Evolutionary conservation across 805 yeast species (phyloP).

Genomic region (Nakazawaea ernobii): DNA sequence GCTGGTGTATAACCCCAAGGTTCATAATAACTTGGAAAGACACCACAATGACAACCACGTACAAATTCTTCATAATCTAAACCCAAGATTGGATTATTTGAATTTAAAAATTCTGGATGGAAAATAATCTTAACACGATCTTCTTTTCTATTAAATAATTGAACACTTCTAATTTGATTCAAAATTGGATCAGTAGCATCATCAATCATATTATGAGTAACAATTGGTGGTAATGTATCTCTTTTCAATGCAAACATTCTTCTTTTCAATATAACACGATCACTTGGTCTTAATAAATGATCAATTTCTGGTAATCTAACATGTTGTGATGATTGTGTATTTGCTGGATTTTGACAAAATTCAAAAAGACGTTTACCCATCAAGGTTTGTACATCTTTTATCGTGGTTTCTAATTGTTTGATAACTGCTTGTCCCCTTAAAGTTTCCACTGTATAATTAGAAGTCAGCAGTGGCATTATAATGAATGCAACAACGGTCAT

Average conservation of each 20-base stretch:
- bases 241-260: slow-evolving; percentile 91
- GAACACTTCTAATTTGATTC: slow-evolving; percentile 86
- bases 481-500: slow-evolving; percentile 95
- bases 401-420: slow-evolving; percentile 83
- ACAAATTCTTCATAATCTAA: slow-evolving; percentile 96
- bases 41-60: slow-evolving; percentile 96
- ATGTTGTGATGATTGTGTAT: slow-evolving; percentile 26
- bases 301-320: slow-evolving; percentile 63
- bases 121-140: slow-evolving; percentile 93
- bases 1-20: slow-evolving; percentile 99
- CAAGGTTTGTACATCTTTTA: slow-evolving; percentile 77
- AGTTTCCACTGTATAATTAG: slow-evolving; percentile 93
- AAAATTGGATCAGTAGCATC: slow-evolving; percentile 88
- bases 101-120: slow-evolving; percentile 95
- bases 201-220: slow-evolving; percentile 94
- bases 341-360: slow-evolving; percentile 55
- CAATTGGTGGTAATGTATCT: slow-evolving; percentile 87
- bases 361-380: slow-evolving; percentile 88
- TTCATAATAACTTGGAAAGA: slow-evolving; percentile 96
- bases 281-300: slow-evolving; percentile 80
- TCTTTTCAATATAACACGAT: slow-evolving; percentile 82
- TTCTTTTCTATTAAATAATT: slow-evolving; percentile 80
- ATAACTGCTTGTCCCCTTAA: slow-evolving; percentile 95
- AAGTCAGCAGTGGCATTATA: slow-evolving; percentile 95
- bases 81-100: slow-evolving; percentile 89